Percentiles rank a stretch among this genome's conserved stretches.
Conservation (phyloP, 179 eudicot genomes). For the Nepenthes alata region DNA sequence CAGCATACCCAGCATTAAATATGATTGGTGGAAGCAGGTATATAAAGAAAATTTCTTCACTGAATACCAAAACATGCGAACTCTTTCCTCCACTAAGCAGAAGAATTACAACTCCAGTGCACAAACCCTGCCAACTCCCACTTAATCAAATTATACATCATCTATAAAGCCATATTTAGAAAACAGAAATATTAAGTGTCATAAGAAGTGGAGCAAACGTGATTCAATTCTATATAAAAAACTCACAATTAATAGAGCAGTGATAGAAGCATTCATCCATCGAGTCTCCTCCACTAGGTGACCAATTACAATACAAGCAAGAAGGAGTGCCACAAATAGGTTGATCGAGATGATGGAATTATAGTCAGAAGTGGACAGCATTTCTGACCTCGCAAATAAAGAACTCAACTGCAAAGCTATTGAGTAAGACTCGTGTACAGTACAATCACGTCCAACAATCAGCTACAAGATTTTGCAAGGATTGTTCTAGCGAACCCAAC, state of each 20-base stretch:
- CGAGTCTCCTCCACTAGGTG: conserved; percentile 88
- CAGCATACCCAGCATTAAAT: conserved; percentile 84
- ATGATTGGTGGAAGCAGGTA: conserved; percentile 98
- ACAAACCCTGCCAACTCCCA: conserved; percentile 50
- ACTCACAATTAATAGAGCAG: conserved; percentile 73
- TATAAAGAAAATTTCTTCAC: conserved; percentile 97
- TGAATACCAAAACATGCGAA: conserved; percentile 81
- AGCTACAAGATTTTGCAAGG: neutral
- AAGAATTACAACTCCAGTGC: conserved; percentile 70
- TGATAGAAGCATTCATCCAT: conserved; percentile 97
- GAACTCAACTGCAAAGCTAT: conserved; percentile 41
- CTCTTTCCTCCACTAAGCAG: conserved; percentile 70
- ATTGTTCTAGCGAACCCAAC: too few relatives aligned
- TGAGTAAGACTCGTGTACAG: neutral
- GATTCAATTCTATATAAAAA: neutral
- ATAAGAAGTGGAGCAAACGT: neutral
- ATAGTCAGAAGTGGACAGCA: conserved; percentile 52
- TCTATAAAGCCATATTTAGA: neutral
- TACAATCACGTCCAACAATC: neutral
- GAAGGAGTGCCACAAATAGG: conserved; percentile 73
- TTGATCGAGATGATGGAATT: conserved; percentile 67
- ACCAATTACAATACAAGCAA: conserved; percentile 79
- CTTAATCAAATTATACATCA: conserved; percentile 1
- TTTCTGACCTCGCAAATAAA: conserved; percentile 20
- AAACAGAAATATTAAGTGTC: neutral